Evolutionary conservation across 768 basidiomycete genomes (phyloP), one percentile per base, ranked within the genome.

Genomic region (Tephrocybe sp.): DNA sequence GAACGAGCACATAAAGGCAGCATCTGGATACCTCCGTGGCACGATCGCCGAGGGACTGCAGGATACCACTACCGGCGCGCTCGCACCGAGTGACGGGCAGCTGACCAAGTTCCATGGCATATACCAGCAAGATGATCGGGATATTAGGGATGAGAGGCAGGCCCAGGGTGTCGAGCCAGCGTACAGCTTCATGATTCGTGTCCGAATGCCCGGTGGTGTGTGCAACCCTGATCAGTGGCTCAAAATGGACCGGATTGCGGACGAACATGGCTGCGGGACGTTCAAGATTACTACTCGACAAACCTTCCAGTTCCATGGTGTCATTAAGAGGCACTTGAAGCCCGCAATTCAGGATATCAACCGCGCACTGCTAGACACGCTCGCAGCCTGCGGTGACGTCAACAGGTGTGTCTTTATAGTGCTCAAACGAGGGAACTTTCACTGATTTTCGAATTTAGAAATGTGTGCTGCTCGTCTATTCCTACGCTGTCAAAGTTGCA

Each of bases 281-380:
- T 89, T 98, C 74, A 99, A 99, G 77, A 85, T 99, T 58, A 99
- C 97, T 41, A 99, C 97, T 31, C 80, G 97, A 55, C 85, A 93
- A 67, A 99, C 97, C 9, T 99, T 98, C 87, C 97, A 99, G 71
- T 98, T 97, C 79, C 97, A 99, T 68, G 97, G 97, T 49, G 91
- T 99, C 60, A 92, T 99, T 75, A 99, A 99, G 77, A 80, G 80
- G 56, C 93, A 99, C 66, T 71, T 99, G 67, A 98, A 98, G 72
- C 86, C 90, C 26, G 90, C 94, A 14, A 98, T 99, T 56, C 95
- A 97, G 72, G 92, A 84, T 48, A 98, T 98, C 68, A 99, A 99
- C 72, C 78, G 84, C 45, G 85, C 79, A 19, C 64, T 98, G 59
- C 75, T 99, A 52, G 97, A 99, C 68, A 98, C 97, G 3, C 83